Evolutionary conservation across 1,284 basidiomycete genomes (phyloP).

Genomic region (Austroboletus novae-zelandiae): DNA sequence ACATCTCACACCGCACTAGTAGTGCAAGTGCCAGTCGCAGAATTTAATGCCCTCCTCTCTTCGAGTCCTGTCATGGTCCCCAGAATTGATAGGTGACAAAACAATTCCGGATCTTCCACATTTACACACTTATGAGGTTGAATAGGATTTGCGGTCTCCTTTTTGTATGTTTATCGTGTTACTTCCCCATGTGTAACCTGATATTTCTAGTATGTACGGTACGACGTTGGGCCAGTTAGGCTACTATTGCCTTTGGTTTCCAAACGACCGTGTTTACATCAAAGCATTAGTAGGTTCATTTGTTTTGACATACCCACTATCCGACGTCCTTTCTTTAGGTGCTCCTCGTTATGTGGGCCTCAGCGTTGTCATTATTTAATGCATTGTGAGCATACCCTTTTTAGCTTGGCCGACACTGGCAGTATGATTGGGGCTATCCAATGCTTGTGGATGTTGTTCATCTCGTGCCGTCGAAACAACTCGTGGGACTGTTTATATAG

Average conservation of each 20-base stretch:
- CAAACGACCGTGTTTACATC: conserved; percentile 2
- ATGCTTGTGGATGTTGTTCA: background rate
- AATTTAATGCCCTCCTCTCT: too few relatives aligned
- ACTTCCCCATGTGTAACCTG: background rate
- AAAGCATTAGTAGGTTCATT: conserved; percentile 6
- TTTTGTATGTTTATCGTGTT: background rate
- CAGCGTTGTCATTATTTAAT: background rate
- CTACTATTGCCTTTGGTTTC: conserved; percentile 12
- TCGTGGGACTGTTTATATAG: background rate
- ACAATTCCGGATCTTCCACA: background rate
- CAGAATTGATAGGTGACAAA: background rate
- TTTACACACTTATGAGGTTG: background rate
- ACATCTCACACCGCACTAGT: too few relatives aligned
- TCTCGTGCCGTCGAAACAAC: background rate
- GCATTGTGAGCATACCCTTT: background rate
- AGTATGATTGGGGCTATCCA: background rate
- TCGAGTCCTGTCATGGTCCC: background rate
- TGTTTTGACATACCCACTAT: background rate
- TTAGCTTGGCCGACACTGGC: background rate
- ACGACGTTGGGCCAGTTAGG: conserved; percentile 8
- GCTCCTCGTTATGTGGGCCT: background rate
- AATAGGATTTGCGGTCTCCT: background rate
- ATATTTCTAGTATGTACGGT: conserved; percentile 12
- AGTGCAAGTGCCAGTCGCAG: too few relatives aligned
- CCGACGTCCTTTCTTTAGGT: background rate